These are phyloP conservation scores for Quercus lobata DNA, from an alignment of 331 rosid genomes.

Conservation along the genomic window DNA sequence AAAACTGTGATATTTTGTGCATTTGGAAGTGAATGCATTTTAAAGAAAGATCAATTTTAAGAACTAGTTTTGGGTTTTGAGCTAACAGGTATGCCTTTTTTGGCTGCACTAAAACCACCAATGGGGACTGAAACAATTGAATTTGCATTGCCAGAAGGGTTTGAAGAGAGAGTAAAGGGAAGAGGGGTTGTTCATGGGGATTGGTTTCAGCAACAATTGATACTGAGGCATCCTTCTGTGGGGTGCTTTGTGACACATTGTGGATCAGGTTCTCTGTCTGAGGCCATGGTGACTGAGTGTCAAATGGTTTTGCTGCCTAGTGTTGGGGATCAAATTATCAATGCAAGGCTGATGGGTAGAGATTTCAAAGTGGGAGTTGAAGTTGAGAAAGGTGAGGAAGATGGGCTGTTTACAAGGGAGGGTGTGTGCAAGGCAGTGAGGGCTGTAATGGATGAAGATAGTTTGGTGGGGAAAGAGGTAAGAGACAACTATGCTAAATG, in stretches of 20 bases:
- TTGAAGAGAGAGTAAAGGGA: constrained; percentile 30
- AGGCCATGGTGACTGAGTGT: constrained; percentile 42
- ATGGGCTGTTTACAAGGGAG: constrained; percentile 36
- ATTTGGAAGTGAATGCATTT: constrained; percentile 44
- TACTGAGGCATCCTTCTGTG: constrained; percentile 47
- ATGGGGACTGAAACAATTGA: constrained; percentile 27
- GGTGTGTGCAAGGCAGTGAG: constrained; percentile 37
- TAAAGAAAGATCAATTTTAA: constrained; percentile 27
- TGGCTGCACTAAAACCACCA: constrained; percentile 40
- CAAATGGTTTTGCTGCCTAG: constrained; percentile 41
- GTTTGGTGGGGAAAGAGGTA: constrained; percentile 26
- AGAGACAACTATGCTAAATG: constrained; percentile 40
- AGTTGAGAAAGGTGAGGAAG: constrained; percentile 34
- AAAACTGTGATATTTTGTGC: constrained; percentile 41
- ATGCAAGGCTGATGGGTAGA: constrained; percentile 46
- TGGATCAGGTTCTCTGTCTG: constrained; percentile 50
- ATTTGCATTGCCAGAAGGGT: constrained; percentile 45
- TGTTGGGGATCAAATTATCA: constrained; percentile 44
- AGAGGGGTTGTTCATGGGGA: constrained; percentile 45
- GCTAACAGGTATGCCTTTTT: constrained; percentile 37
- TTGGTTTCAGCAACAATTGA: constrained; percentile 51
- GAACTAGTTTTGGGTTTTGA: constrained; percentile 49
- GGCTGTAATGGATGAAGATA: constrained; percentile 24
- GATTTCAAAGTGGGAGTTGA: constrained; percentile 48
- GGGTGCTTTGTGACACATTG: constrained; percentile 63